These are phyloP conservation scores for Trichosporon sp. DNA, from an alignment of 1,284 basidiomycete species.

Conservation along the genomic window DNA sequence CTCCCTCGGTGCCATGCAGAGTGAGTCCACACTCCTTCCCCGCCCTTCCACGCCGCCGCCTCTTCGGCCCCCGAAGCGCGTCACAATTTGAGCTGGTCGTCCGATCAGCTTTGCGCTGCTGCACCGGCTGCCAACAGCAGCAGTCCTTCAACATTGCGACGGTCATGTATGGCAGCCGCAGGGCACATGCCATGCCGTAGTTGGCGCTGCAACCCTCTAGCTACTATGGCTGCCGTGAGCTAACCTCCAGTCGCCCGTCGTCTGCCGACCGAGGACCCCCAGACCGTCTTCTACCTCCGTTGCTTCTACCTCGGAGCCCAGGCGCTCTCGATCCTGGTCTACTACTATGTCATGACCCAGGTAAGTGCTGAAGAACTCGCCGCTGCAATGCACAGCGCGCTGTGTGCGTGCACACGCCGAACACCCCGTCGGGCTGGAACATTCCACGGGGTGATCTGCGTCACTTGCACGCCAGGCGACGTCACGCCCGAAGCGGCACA, in stretches of 20 bases:
- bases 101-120: background rate
- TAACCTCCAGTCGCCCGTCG: conserved; percentile 19
- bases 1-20: conserved; percentile 85
- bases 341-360: conserved; percentile 22
- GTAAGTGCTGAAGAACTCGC: conserved; percentile 4
- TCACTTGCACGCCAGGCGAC: background rate
- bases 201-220: background rate
- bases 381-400: background rate
- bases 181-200: background rate
- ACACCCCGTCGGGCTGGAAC: background rate
- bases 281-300: conserved; percentile 22
- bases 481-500: background rate
- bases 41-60: background rate
- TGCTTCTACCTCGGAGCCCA: conserved; percentile 17
- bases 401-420: background rate
- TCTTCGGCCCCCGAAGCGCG: background rate
- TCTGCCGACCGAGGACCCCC: conserved; percentile 22
- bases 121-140: background rate
- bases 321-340: conserved; percentile 18
- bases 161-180: background rate
- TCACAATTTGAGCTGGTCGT: background rate
- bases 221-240: background rate
- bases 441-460: background rate
- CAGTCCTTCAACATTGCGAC: background rate
- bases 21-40: conserved; percentile 50